Percentiles rank a stretch among this genome's conserved stretches.
phyloP scores from a whole-genome alignment of 176 grass and related monocot species.

The Cenchrus americanus region DNA sequence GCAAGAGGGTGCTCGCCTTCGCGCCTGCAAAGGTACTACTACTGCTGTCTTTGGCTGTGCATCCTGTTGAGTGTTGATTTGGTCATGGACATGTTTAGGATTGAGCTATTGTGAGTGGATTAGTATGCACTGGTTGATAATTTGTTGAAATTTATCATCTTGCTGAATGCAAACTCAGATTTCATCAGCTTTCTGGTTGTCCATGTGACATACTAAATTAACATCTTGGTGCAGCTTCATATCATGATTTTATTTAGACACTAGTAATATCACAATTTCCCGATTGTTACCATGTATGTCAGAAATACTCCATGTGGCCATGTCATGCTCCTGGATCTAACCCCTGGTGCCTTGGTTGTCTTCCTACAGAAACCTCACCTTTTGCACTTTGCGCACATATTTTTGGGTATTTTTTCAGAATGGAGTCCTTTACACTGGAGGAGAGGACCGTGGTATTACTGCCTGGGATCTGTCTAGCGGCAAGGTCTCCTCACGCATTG shows the following conservation, averaged over 20 bases:
- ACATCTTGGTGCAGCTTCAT: neutral
- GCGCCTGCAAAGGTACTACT: constrained; percentile 70
- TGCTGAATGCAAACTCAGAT: neutral
- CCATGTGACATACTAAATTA: neutral
- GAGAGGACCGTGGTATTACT: constrained; percentile 74
- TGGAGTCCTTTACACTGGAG: constrained; percentile 72
- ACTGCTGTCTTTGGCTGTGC: neutral
- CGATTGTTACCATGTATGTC: neutral
- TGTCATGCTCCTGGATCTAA: neutral
- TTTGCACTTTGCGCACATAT: constrained; percentile 7
- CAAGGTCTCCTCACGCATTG: constrained; percentile 72
- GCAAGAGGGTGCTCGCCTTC: constrained; percentile 64
- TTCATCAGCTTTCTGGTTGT: neutral
- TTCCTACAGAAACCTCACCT: neutral
- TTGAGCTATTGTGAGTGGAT: neutral
- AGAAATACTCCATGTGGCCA: neutral
- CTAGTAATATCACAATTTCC: neutral
- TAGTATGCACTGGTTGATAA: neutral
- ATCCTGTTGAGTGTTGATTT: neutral
- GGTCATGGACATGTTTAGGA: neutral
- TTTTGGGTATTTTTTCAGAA: constrained; percentile 50
- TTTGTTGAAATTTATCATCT: neutral
- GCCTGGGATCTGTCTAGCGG: constrained; percentile 84
- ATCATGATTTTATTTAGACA: neutral
- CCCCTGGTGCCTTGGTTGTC: neutral